These are phyloP conservation scores for Zygosaccharomyces bisporus DNA, from an alignment of 805 yeast genomes.

Conservation along the genomic window DNA sequence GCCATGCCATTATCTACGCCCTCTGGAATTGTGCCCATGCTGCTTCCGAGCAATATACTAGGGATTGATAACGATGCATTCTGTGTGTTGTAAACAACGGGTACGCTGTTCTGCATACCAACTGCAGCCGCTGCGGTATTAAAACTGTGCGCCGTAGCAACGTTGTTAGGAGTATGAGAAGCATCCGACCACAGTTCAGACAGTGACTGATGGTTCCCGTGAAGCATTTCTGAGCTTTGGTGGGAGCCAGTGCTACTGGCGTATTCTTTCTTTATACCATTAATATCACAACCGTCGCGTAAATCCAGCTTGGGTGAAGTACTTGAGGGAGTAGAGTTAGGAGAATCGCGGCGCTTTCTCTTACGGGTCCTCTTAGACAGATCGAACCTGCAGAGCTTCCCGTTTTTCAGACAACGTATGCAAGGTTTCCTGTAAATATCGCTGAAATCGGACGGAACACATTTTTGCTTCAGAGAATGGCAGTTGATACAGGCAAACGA, in stretches of 20 bases:
- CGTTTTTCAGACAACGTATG: constrained; percentile 63
- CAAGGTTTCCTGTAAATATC: constrained; percentile 63
- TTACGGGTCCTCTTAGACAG: constrained; percentile 53
- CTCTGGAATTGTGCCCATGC: neutral
- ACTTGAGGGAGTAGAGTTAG: constrained; percentile 8
- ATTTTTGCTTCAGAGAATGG: constrained; percentile 77
- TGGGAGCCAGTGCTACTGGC: neutral
- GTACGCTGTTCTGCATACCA: neutral
- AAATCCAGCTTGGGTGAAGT: constrained; percentile 1
- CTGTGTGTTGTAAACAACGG: neutral
- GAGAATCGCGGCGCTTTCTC: constrained; percentile 24
- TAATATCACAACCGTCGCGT: constrained; percentile 1
- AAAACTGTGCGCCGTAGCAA: neutral
- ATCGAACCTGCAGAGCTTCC: constrained; percentile 64
- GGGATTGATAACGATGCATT: neutral
- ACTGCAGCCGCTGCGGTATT: neutral
- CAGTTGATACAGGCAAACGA: constrained; percentile 45
- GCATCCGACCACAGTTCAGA: neutral
- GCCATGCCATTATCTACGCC: neutral
- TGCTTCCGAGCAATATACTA: neutral
- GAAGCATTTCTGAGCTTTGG: neutral
- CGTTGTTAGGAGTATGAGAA: neutral
- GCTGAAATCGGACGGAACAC: constrained; percentile 56
- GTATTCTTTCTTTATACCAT: neutral
- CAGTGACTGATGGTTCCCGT: neutral